phyloP scores from a whole-genome alignment of 768 basidiomycete species.

The Flagelloscypha sp. region DNA sequence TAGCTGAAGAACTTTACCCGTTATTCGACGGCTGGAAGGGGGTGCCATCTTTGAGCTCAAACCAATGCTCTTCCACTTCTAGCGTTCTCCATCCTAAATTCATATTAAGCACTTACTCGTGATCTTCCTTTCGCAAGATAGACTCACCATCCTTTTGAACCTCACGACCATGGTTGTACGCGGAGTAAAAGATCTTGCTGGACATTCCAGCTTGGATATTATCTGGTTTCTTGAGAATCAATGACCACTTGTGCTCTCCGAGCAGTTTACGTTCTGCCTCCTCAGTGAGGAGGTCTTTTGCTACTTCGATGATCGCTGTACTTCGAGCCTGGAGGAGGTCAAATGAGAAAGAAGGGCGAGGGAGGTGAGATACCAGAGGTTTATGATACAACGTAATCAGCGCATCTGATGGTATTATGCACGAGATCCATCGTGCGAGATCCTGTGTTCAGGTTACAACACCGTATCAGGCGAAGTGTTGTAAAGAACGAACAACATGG shows the following conservation, averaged over 20 bases:
- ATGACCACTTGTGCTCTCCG: slow-evolving; percentile 43
- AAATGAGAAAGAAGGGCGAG: background rate
- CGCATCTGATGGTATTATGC: slow-evolving; percentile 28
- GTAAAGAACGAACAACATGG: too few species aligned
- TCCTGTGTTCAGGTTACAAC: too few species aligned
- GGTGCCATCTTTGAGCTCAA: too few species aligned
- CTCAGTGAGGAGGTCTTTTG: slow-evolving; percentile 26
- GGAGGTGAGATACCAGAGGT: slow-evolving; percentile 29
- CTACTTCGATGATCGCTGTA: slow-evolving; percentile 43
- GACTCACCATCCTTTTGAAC: slow-evolving; percentile 43
- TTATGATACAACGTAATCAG: slow-evolving; percentile 40
- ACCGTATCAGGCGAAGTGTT: too few species aligned
- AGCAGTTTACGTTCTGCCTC: slow-evolving; percentile 30
- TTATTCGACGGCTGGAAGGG: too few species aligned
- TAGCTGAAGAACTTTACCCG: too few species aligned
- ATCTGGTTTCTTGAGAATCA: slow-evolving; percentile 33
- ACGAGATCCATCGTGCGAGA: slow-evolving; percentile 42
- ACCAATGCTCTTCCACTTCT: too few species aligned
- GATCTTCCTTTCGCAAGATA: too few species aligned
- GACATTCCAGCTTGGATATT: slow-evolving; percentile 27
- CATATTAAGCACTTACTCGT: too few species aligned
- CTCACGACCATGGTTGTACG: slow-evolving; percentile 32
- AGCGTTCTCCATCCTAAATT: too few species aligned
- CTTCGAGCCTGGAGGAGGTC: slow-evolving; percentile 27
- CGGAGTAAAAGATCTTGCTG: slow-evolving; percentile 34